phyloP scores from a whole-genome alignment of 768 basidiomycete species.

The Amanita exitialis region DNA sequence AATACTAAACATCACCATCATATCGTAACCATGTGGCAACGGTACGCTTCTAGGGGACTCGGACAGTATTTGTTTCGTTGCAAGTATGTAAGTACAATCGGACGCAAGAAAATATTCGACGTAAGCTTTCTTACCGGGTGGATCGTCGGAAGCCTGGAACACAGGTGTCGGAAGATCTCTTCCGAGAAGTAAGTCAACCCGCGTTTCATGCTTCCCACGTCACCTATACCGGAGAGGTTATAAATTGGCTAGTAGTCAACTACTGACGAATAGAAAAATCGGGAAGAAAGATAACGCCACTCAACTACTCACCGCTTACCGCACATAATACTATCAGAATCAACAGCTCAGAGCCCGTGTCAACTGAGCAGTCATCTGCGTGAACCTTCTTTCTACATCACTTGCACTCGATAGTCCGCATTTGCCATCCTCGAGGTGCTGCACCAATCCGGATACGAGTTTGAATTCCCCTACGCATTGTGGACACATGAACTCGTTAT shows the following conservation, averaged over 20 bases:
- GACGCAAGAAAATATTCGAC: too few relatives aligned
- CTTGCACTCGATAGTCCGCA: constrained; percentile 25
- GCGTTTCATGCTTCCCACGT: not conserved
- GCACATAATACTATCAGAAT: not conserved
- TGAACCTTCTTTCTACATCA: constrained; percentile 18
- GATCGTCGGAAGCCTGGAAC: constrained; percentile 3
- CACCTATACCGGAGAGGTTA: not conserved
- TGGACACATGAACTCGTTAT: constrained; percentile 33
- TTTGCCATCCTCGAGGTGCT: constrained; percentile 31
- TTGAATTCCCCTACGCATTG: constrained; percentile 25
- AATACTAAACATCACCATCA: too few relatives aligned
- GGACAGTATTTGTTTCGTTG: too few relatives aligned
- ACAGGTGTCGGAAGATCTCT: not conserved
- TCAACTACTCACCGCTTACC: not conserved
- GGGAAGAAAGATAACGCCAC: not conserved
- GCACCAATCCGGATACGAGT: constrained; percentile 29
- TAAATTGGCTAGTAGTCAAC: not conserved
- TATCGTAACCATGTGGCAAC: too few relatives aligned
- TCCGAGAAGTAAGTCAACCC: not conserved
- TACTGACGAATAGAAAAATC: too few relatives aligned
- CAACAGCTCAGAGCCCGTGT: not conserved
- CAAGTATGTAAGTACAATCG: too few relatives aligned
- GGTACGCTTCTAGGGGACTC: too few relatives aligned
- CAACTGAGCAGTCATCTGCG: constrained; percentile 13
- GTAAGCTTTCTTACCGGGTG: too few relatives aligned